Base-by-base conservation (phyloP, 2,329 filamentous ascomycete genomes). In the Apiospora saccharicola region DNA sequence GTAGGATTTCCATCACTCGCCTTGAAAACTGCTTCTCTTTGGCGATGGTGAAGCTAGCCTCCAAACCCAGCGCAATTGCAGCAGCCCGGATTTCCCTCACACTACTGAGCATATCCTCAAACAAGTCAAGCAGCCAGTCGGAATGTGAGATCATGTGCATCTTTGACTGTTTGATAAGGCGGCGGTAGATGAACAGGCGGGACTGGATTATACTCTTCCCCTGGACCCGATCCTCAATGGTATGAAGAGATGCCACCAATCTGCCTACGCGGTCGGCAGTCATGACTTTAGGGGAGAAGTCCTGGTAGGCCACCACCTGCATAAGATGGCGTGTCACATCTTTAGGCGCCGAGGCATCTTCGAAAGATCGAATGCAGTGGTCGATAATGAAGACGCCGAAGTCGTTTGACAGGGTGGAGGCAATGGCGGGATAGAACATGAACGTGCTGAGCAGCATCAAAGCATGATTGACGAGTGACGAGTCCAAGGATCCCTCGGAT, bases 301-400 rank as follows among this genome's bases (percentile, higher is more conserved):
- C 93, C 78, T 98, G 95, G 67, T 92, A 90, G 64, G 91, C 92
- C 19, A 98, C 86, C 7, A 97, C 87, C 74, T 95, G 92, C 86
- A 98, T 91, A 76, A 97, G 88, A 76, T 93, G 91, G 47, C 93
- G 93, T 43, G 93, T 86, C 13, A 97, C 85, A 22, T 94, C 91
- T 77, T 98, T 98, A 0, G 95, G 90, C 22, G 90, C 85, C 4
- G 87, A 85, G 3, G 86, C 80, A 73, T 96, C 91, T 77, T 93
- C 89, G 70, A 98, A 90, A 13, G 90, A 90, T 68, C 89, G 88
- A 73, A 97, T 93, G 70, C 92, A 91, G 75, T 95, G 91, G 72
- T 98, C 95, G 51, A 98, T 83, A 70, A 98, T 87, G 79, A 94
- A 96, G 22, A 90, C 82, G 70, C 91, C 91, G 79, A 98, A 97